A percentile compares a stretch with the other conserved stretches of the same genome.
phyloP scores from a whole-genome alignment of 768 basidiomycete genomes.

The Astraeus odoratus region DNA sequence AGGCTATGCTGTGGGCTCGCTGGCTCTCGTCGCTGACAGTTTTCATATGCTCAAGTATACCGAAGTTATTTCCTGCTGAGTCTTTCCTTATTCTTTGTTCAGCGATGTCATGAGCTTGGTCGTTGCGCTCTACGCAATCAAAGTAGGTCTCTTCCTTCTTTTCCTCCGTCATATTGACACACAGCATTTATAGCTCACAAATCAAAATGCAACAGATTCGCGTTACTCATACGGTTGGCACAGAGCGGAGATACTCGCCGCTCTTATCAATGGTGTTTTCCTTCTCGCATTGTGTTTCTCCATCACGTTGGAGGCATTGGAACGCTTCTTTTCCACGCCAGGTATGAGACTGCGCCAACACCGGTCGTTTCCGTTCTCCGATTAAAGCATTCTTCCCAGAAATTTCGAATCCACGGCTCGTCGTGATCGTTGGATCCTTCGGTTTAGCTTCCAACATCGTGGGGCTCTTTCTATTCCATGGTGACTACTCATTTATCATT shows the following conservation, averaged over 20 bases:
- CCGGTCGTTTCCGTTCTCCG: constrained; percentile 2
- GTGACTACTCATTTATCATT: constrained; percentile 34
- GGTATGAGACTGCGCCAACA: constrained; percentile 36
- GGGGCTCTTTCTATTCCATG: constrained; percentile 93
- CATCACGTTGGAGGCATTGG: constrained; percentile 86
- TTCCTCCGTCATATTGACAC: constrained; percentile 3
- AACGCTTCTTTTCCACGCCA: constrained; percentile 80
- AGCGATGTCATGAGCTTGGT: constrained; percentile 96
- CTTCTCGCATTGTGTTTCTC: constrained; percentile 95
- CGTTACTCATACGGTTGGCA: constrained; percentile 99
- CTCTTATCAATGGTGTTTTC: constrained; percentile 94
- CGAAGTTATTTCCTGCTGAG: background rate
- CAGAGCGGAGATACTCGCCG: constrained; percentile 92
- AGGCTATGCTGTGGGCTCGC: constrained; percentile 95
- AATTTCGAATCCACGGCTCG: constrained; percentile 79
- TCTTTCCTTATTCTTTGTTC: constrained; percentile 12
- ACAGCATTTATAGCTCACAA: constrained; percentile 48
- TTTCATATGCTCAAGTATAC: constrained; percentile 98
- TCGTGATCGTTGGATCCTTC: constrained; percentile 84
- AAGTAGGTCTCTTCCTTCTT: constrained; percentile 33
- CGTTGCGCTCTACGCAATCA: constrained; percentile 94
- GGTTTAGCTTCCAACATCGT: constrained; percentile 90
- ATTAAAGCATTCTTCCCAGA: constrained; percentile 39
- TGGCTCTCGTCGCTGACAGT: constrained; percentile 92
- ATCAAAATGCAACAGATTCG: constrained; percentile 50